Evolutionary conservation across 2,329 filamentous ascomycete species (phyloP).

Genomic region (Leptodontidium sp.): DNA sequence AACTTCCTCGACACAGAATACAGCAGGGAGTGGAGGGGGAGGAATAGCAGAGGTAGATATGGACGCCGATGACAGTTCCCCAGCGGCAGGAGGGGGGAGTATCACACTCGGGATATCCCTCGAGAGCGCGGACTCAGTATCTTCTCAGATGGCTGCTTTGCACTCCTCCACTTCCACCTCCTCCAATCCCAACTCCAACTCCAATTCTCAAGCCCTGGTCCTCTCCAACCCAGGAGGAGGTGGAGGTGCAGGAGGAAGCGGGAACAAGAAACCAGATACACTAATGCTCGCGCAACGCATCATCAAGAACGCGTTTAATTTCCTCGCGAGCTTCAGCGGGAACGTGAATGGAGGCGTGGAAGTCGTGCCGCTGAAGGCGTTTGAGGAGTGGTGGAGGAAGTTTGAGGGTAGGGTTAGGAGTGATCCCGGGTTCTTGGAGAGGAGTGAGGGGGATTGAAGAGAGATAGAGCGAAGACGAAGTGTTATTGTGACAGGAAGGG

Average conservation of each 20-base stretch:
- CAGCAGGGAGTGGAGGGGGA: constrained; percentile 54
- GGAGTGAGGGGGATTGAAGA: constrained; percentile 47
- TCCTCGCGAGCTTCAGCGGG: constrained; percentile 85
- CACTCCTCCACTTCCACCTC: constrained; percentile 49
- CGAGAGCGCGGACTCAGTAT: constrained; percentile 78
- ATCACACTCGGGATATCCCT: constrained; percentile 84
- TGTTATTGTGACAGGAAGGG: too few species aligned
- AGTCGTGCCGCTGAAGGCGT: constrained; percentile 91
- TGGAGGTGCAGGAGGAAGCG: neutral
- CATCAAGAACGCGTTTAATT: constrained; percentile 97
- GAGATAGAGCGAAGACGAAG: too few species aligned
- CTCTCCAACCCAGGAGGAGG: constrained; percentile 11
- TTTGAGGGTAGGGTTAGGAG: constrained; percentile 87
- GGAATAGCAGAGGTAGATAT: constrained; percentile 46
- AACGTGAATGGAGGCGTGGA: constrained; percentile 73
- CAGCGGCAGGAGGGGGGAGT: constrained; percentile 42
- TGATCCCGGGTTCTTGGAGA: constrained; percentile 90
- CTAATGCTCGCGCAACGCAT: constrained; percentile 88
- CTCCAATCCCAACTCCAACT: neutral
- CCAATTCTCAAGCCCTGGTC: constrained; percentile 31
- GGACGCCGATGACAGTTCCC: constrained; percentile 38
- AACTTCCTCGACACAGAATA: neutral
- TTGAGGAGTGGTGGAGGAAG: constrained; percentile 98
- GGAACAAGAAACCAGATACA: constrained; percentile 57
- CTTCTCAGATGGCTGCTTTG: constrained; percentile 70